These are phyloP conservation scores for Rhynchospora tenuis DNA, from an alignment of 176 grass and related monocot genomes.

Conservation along the genomic window DNA sequence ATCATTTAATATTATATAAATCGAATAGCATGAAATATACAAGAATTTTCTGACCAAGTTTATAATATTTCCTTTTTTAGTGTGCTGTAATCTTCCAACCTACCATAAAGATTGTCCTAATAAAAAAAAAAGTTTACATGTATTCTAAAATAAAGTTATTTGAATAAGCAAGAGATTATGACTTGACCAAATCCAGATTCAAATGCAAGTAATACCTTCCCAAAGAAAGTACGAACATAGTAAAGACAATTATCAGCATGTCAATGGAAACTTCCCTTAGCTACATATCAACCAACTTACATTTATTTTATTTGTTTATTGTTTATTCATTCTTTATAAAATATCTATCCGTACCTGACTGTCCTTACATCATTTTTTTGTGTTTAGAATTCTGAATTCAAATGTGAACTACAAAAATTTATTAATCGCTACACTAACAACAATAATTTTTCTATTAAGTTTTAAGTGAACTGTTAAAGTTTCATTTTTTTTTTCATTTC, in stretches of 20 bases:
- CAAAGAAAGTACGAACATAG: background rate
- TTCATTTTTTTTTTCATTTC: too few relatives aligned
- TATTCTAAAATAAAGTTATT: background rate
- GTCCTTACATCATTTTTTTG: background rate
- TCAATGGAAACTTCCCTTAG: conserved; percentile 20
- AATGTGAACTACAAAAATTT: background rate
- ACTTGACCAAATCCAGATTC: background rate
- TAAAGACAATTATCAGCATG: conserved; percentile 10
- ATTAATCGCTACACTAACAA: background rate
- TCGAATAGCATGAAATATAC: too few relatives aligned
- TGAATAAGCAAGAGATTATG: conserved; percentile 10
- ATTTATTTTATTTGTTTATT: background rate
- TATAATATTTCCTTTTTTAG: background rate
- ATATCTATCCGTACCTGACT: background rate
- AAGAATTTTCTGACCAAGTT: background rate
- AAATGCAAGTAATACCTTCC: conserved; percentile 11
- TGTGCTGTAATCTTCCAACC: background rate
- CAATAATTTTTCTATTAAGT: too few relatives aligned
- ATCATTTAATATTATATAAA: too few relatives aligned
- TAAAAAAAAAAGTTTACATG: background rate
- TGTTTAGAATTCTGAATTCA: background rate
- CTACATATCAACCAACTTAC: background rate
- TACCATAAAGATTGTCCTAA: background rate
- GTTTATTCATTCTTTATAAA: background rate
- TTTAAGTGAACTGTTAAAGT: too few relatives aligned